phyloP scores from a whole-genome alignment of 345 rosid genomes.

The Gossypium herbaceum region DNA sequence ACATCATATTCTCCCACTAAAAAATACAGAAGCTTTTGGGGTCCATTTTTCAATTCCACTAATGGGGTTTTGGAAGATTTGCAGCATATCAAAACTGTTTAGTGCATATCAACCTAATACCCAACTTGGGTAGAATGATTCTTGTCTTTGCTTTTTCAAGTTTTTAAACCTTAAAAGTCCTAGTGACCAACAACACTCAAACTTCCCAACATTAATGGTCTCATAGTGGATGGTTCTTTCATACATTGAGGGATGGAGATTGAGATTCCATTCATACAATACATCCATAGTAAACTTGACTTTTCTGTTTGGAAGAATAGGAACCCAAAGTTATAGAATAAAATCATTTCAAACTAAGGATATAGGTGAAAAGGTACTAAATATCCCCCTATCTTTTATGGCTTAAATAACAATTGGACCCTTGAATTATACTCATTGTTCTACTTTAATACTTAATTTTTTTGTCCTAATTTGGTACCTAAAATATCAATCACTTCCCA shows the following conservation, averaged over 20 bases:
- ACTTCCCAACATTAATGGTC: conserved; percentile 19
- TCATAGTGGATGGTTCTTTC: conserved; percentile 7
- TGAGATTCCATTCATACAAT: conserved; percentile 16
- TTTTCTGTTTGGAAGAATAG: conserved; percentile 3
- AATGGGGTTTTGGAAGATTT: conserved; percentile 25
- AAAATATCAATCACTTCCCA: no score
- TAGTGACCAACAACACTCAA: conserved; percentile 16
- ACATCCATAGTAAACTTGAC: conserved; percentile 13
- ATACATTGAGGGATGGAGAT: background rate
- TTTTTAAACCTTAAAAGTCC: conserved; percentile 13
- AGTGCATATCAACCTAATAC: conserved; percentile 21
- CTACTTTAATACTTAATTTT: no score
- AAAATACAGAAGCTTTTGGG: background rate
- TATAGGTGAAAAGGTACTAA: conserved; percentile 1
- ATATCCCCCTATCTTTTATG: background rate
- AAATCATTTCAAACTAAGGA: conserved; percentile 5
- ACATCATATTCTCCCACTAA: conserved; percentile 26
- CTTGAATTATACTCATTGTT: no score
- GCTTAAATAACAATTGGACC: no score
- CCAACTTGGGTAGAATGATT: conserved; percentile 28
- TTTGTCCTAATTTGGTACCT: no score
- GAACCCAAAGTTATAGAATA: conserved; percentile 11
- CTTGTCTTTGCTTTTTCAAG: conserved; percentile 19
- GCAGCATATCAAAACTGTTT: conserved; percentile 18
- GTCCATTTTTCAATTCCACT: conserved; percentile 1